Evolutionary conservation across 768 basidiomycete genomes (phyloP).

Genomic region (Trametes elegans): DNA sequence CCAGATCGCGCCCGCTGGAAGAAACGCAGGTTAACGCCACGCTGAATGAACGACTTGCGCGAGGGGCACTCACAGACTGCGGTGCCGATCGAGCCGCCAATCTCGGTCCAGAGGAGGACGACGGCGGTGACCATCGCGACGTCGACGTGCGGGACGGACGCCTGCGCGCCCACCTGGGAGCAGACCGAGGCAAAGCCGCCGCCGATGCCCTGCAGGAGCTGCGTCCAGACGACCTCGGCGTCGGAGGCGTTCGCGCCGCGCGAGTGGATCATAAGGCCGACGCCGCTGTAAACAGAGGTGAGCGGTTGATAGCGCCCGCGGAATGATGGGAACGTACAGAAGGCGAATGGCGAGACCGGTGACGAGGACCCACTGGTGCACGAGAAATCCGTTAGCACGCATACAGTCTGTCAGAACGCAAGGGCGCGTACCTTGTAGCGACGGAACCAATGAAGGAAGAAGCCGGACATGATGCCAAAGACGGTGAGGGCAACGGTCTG

Average conservation of each 20-base stretch:
- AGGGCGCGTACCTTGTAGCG: slow-evolving; percentile 40
- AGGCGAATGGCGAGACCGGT: slow-evolving; percentile 33
- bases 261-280: slow-evolving; percentile 31
- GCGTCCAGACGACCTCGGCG: slow-evolving; percentile 42
- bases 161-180: slow-evolving; percentile 46
- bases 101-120: slow-evolving; percentile 48
- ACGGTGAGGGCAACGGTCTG: slow-evolving; percentile 44
- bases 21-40: no score
- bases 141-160: slow-evolving; percentile 43
- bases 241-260: slow-evolving; percentile 23
- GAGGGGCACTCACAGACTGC: slow-evolving; percentile 31
- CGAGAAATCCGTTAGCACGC: not conserved
- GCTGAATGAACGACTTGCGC: no score
- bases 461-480: slow-evolving; percentile 47
- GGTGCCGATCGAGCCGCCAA: slow-evolving; percentile 45
- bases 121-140: slow-evolving; percentile 44
- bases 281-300: slow-evolving; percentile 20
- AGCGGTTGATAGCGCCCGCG: not conserved
- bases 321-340: slow-evolving; percentile 16
- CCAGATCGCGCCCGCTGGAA: slow-evolving; percentile 62
- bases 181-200: slow-evolving; percentile 48
- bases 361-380: slow-evolving; percentile 34
- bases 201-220: slow-evolving; percentile 49
- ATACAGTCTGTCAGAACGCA: not conserved
- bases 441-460: slow-evolving; percentile 40